phyloP scores from a whole-genome alignment of 2,329 filamentous ascomycete genomes.

The Thelonectria rubi region DNA sequence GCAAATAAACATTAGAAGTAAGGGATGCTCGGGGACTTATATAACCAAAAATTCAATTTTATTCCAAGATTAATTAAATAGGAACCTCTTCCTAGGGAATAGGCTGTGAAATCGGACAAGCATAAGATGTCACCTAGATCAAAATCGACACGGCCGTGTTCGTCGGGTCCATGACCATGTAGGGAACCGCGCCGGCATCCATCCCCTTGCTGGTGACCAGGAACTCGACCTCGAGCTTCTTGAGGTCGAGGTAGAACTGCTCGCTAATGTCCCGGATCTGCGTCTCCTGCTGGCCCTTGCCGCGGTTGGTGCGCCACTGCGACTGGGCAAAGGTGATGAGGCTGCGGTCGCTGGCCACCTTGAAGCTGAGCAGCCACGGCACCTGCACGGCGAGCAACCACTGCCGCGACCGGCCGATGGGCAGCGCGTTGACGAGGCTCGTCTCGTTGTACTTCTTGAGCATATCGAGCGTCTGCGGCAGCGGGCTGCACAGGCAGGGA shows the following conservation, averaged over 20 bases:
- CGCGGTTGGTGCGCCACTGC: conserved; percentile 45
- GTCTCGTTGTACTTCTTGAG: conserved; percentile 45
- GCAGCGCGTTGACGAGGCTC: conserved; percentile 50
- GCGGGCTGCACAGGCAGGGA: conserved; percentile 47
- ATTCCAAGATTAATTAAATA: neutral
- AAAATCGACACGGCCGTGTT: conserved; percentile 48
- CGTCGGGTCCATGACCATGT: conserved; percentile 51
- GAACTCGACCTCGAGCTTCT: conserved; percentile 42
- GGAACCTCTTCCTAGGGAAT: neutral
- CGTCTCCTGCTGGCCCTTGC: conserved; percentile 34
- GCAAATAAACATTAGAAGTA: too few relatives aligned
- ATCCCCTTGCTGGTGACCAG: conserved; percentile 44
- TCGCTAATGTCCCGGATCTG: conserved; percentile 24
- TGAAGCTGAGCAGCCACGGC: conserved; percentile 56
- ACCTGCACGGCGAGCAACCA: conserved; percentile 58
- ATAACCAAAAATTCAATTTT: neutral
- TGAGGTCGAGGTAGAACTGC: conserved; percentile 42
- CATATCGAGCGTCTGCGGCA: conserved; percentile 44
- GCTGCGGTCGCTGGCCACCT: conserved; percentile 52
- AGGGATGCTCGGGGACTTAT: neutral
- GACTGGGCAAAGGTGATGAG: conserved; percentile 53
- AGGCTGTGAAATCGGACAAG: neutral
- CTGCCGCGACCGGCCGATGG: conserved; percentile 51
- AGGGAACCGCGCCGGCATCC: conserved; percentile 48
- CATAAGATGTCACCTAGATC: conserved; percentile 15